These are phyloP conservation scores for Hemisphaericaspora nanyangensis DNA, from an alignment of 805 yeast species.

Conservation along the genomic window DNA sequence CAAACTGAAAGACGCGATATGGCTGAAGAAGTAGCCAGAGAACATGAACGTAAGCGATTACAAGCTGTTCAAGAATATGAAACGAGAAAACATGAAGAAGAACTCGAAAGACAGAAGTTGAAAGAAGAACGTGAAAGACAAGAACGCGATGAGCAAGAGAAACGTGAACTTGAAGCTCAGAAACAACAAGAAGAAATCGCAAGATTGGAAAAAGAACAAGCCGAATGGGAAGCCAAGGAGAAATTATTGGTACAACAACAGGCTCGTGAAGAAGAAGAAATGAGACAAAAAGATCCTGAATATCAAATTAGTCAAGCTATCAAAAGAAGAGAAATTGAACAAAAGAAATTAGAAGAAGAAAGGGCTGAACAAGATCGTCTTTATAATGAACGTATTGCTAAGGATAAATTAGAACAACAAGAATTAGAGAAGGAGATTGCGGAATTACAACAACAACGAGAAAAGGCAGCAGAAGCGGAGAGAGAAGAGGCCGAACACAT, in stretches of 20 bases:
- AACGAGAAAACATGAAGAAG: conserved; percentile 22
- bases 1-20: conserved; percentile 41
- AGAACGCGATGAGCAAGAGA: conserved; percentile 23
- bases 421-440: conserved; percentile 29
- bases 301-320: conserved; percentile 14
- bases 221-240: conserved; percentile 12
- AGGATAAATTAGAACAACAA: conserved; percentile 23
- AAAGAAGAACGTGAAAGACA: conserved; percentile 31
- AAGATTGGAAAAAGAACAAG: conserved; percentile 12
- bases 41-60: conserved; percentile 32
- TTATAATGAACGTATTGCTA: conserved; percentile 21
- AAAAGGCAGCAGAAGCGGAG: conserved; percentile 19
- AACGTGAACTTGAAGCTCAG: conserved; percentile 18
- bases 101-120: conserved; percentile 36
- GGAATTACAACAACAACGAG: conserved; percentile 23
- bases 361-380: conserved; percentile 23
- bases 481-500: conserved; percentile 24
- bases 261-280: conserved; percentile 12
- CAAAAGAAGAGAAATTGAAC: conserved; percentile 23
- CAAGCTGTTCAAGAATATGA: conserved; percentile 42
- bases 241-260: conserved; percentile 5
- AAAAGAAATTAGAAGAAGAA: conserved; percentile 20
- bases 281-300: conserved; percentile 17
- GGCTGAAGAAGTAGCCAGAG: conserved; percentile 34
- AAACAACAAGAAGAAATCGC: conserved; percentile 17